Conservation (phyloP, 2,329 filamentous ascomycete species). For the Aspergillus neoniger region DNA sequence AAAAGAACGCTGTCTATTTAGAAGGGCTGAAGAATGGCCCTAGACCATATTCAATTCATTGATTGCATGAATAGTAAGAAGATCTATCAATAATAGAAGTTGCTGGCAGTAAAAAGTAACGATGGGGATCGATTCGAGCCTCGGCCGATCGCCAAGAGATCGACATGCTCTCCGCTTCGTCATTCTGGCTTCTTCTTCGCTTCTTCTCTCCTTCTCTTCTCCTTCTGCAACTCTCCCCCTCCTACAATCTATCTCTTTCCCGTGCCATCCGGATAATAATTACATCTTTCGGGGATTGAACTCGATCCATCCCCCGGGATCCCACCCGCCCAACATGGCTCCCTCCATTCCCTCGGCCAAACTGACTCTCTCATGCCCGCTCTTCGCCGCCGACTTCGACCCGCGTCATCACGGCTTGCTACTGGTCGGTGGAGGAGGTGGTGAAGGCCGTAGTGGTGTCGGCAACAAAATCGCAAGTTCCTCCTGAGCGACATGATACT, state of each 20-base stretch:
- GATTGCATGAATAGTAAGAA: too few species aligned
- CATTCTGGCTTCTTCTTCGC: background rate
- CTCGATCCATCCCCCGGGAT: slow-evolving; percentile 6
- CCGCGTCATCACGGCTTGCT: slow-evolving; percentile 73
- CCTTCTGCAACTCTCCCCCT: too few species aligned
- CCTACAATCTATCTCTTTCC: slow-evolving; percentile 4
- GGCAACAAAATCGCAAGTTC: slow-evolving; percentile 77
- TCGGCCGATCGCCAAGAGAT: slow-evolving; percentile 1
- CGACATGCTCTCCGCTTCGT: background rate
- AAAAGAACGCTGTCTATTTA: background rate
- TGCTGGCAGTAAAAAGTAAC: too few species aligned
- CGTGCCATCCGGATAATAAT: background rate
- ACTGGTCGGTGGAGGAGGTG: slow-evolving; percentile 84
- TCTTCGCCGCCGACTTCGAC: slow-evolving; percentile 87
- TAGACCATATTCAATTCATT: background rate
- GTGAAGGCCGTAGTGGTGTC: slow-evolving; percentile 76
- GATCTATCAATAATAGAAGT: too few species aligned
- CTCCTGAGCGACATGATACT: too few species aligned
- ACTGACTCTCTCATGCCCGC: slow-evolving; percentile 74
- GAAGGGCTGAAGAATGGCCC: background rate
- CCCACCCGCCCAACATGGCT: slow-evolving; percentile 34
- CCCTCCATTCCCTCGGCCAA: slow-evolving; percentile 54
- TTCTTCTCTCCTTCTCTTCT: slow-evolving; percentile 6
- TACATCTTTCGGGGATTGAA: too few species aligned
- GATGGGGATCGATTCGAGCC: background rate